Conservation (phyloP, 176 grass and related monocot species). For the Raddia guianensis region DNA sequence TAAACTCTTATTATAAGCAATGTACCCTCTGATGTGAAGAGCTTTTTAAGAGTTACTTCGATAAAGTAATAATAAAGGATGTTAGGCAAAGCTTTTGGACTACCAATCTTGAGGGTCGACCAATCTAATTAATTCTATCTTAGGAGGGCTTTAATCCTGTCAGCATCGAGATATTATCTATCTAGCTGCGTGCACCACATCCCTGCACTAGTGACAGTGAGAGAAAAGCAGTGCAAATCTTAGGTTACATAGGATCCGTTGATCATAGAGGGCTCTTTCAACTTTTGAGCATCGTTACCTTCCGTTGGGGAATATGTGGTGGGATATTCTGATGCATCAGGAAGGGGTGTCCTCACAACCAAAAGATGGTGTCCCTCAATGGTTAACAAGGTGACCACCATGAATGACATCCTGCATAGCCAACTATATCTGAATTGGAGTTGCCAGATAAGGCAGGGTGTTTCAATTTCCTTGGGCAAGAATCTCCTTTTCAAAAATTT, state of each 20-base stretch:
- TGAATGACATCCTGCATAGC: conserved; percentile 13
- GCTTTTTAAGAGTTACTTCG: background rate
- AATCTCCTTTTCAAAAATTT: background rate
- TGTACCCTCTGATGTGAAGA: conserved; percentile 14
- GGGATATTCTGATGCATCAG: conserved; percentile 53
- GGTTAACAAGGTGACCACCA: conserved; percentile 27
- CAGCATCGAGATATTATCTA: conserved; percentile 46
- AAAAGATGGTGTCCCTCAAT: conserved; percentile 13
- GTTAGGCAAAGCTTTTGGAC: conserved; percentile 33
- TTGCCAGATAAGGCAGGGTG: background rate
- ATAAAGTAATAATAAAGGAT: background rate
- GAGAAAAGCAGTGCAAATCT: conserved; percentile 36
- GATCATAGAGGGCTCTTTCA: conserved; percentile 31
- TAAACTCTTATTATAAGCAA: no score
- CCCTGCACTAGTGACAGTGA: conserved; percentile 33
- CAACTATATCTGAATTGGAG: conserved; percentile 2
- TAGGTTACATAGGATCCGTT: conserved; percentile 27
- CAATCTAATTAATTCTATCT: conserved; percentile 22
- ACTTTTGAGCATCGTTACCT: conserved; percentile 41
- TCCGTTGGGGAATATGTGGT: conserved; percentile 52
- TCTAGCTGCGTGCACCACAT: conserved; percentile 21
- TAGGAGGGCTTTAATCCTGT: conserved; percentile 36
- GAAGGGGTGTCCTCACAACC: conserved; percentile 28
- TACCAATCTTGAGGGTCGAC: background rate
- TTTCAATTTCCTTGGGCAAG: background rate